Conservation (phyloP, 139 green algal species). For the Nannochloris sp. region DNA sequence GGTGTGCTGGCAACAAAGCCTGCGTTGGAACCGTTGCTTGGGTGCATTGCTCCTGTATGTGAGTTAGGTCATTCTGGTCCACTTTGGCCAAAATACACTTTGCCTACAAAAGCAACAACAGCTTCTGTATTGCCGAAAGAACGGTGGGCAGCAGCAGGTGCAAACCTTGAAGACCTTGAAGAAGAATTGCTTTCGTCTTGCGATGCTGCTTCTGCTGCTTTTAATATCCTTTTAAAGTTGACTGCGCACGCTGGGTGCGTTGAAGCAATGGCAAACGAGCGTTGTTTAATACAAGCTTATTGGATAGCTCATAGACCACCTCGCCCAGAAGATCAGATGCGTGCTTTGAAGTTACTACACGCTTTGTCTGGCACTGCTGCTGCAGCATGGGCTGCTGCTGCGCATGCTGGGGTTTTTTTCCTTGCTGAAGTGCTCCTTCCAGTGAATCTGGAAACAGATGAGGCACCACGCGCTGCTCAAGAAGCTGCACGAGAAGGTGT, state of each 20-base stretch:
- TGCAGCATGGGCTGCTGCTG: slow-evolving; percentile 40
- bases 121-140: background rate
- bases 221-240: slow-evolving; percentile 49
- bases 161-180: slow-evolving; percentile 5
- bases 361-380: slow-evolving; percentile 31
- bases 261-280: slow-evolving; percentile 49
- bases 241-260: slow-evolving; percentile 58
- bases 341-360: slow-evolving; percentile 56
- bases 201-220: slow-evolving; percentile 28
- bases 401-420: slow-evolving; percentile 63
- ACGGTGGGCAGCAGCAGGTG: background rate
- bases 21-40: slow-evolving; percentile 64
- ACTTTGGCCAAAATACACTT: background rate
- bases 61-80: background rate
- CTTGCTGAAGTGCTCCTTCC: slow-evolving; percentile 65
- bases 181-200: too few species aligned
- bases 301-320: slow-evolving; percentile 57
- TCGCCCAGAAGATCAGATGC: slow-evolving; percentile 21
- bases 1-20: slow-evolving; percentile 57
- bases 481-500: slow-evolving; percentile 35
- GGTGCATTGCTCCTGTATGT: slow-evolving; percentile 42
- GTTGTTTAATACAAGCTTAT: slow-evolving; percentile 30
- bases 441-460: background rate
- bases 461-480: background rate
- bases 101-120: background rate